A percentile compares a stretch with the other conserved stretches of the same genome.
phyloP scores from a whole-genome alignment of 352 stramenopile species.

The Paralagenidium karlingii region DNA sequence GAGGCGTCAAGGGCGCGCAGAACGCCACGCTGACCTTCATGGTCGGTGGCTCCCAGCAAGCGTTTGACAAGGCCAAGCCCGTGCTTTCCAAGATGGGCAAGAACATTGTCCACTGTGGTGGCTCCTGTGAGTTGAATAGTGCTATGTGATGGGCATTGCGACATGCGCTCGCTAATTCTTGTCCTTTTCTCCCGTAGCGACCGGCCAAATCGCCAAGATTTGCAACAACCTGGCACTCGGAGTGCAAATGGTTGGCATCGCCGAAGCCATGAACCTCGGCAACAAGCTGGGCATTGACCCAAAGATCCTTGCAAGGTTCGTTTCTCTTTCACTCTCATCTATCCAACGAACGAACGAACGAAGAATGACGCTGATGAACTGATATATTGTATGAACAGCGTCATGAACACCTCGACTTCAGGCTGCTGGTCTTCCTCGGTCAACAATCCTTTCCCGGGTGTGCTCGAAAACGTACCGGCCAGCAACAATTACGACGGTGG shows the following conservation, averaged over 20 bases:
- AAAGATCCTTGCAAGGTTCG: conserved; percentile 74
- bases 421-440: conserved; percentile 90
- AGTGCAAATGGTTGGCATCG: conserved; percentile 94
- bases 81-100: conserved; percentile 89
- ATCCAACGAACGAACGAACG: too few species aligned
- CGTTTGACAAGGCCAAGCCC: conserved; percentile 58
- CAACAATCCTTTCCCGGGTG: conserved; percentile 91
- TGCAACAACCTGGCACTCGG: conserved; percentile 98
- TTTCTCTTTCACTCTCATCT: neutral
- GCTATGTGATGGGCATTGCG: neutral
- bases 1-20: conserved; percentile 91
- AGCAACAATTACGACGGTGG: conserved; percentile 83
- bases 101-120: conserved; percentile 90
- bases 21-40: conserved; percentile 98
- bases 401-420: conserved; percentile 96
- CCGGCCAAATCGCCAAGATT: conserved; percentile 87
- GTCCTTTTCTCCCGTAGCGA: conserved; percentile 20
- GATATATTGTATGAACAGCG: conserved; percentile 16
- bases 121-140: conserved; percentile 44
- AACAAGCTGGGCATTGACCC: conserved; percentile 92
- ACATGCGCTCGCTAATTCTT: conserved; percentile 1
- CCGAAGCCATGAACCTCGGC: conserved; percentile 94
- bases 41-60: conserved; percentile 61
- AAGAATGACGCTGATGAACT: neutral
- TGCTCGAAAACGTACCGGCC: conserved; percentile 84